Evolutionary conservation across 768 basidiomycete genomes (phyloP), one percentile per base, ranked within the genome.

Genomic region (Suillus sp.): DNA sequence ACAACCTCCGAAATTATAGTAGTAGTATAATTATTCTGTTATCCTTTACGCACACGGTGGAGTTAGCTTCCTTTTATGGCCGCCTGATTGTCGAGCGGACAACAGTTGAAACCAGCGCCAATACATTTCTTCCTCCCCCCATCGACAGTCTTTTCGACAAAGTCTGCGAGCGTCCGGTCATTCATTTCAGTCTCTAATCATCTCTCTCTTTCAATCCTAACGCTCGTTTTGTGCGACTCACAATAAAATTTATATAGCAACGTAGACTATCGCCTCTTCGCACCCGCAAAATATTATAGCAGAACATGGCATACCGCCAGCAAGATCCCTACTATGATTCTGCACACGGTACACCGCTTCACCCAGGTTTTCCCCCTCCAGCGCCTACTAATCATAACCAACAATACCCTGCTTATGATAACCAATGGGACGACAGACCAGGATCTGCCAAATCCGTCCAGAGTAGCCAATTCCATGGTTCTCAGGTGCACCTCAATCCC

Each of bases 401-500:
- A 63, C 38, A 27, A 27, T 83, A 85, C 66, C 74, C 80, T 65
- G 81, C 85, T 30, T 71, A 75, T 64, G 76, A 79, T 58, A 62
- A 71, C 47, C 81, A 82, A 1, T 84, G 83, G 83, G 83, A 84
- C 25, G 22, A 71, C 54, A 83, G 81, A 32, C 50, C 48, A 16
- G 48, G 27, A 70, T 87, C 85, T 5, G 76, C 79, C 53, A 85
- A 86, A 64, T 90, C 88, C 32, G 84, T 84, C 72, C 82, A 86
- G 72, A 89, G 87, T 68, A 84, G 82, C 73, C 67, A 56, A 34
- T 84, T 82, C 68, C 81, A 81, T 67, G 86, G 88, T 74, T 92
- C 91, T 5, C 89, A 92, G 69, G 84, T 79, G 32, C 90, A 92
- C 71, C 85, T 92, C 66, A 85, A 86, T 60, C 83, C 88, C 34